Evolutionary conservation across 306 rosid genomes (phyloP).

Genomic region (Vachellia pachyceras): DNA sequence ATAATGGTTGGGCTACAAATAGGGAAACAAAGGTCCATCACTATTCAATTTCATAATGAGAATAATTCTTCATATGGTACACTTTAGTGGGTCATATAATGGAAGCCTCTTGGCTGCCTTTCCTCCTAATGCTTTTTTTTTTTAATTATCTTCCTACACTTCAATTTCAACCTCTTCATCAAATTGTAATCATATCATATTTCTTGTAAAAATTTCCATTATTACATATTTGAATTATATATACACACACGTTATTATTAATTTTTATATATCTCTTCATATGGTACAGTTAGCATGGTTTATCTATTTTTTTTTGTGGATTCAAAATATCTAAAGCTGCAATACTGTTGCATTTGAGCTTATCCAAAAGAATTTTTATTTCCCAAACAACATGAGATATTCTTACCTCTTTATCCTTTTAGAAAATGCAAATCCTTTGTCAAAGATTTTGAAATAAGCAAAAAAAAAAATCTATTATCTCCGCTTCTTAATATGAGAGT

Average conservation of each 20-base stretch:
- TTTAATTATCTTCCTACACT: not conserved
- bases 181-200: not conserved
- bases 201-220: not conserved
- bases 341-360: not conserved
- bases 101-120: not conserved
- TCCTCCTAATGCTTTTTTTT: not conserved
- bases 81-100: not conserved
- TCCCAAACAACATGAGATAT: constrained; percentile 22
- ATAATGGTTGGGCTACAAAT: constrained; percentile 10
- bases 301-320: not conserved
- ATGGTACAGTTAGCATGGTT: not conserved
- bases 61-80: not conserved
- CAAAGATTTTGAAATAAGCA: too few species aligned
- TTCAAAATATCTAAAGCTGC: not conserved
- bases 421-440: constrained; percentile 7
- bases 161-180: not conserved
- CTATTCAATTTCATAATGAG: constrained; percentile 2
- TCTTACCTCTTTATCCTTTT: not conserved
- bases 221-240: not conserved
- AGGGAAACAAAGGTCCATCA: not conserved
- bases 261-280: not conserved
- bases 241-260: not conserved
- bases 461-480: too few species aligned
- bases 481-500: too few species aligned
- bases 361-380: not conserved